Conservation (phyloP, 768 basidiomycete species). For the Pleurotus djamor region DNA sequence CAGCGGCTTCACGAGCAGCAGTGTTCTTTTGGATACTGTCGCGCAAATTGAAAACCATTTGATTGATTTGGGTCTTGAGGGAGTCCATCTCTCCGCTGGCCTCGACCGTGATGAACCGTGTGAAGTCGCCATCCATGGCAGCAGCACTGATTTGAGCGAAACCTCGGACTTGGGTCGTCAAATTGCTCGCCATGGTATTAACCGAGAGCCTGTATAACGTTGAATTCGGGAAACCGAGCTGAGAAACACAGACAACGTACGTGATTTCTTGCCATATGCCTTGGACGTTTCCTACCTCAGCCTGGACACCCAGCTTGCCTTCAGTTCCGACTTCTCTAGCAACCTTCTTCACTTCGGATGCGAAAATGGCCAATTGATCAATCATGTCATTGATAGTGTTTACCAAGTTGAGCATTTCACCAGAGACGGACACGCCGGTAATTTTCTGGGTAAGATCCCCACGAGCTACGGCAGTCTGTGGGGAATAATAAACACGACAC, state of each 20-base stretch:
- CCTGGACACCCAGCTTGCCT: constrained; percentile 97
- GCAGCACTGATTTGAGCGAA: constrained; percentile 99
- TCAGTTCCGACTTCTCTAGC: constrained; percentile 98
- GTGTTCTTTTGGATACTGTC: constrained; percentile 99
- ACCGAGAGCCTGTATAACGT: constrained; percentile 70
- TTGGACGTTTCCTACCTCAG: constrained; percentile 94
- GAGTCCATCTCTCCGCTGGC: constrained; percentile 99
- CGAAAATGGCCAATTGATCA: constrained; percentile 56
- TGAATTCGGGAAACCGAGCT: neutral
- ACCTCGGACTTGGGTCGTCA: constrained; percentile 98
- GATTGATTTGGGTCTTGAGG: constrained; percentile 97
- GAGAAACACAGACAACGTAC: constrained; percentile 44
- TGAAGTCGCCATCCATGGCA: constrained; percentile 98
- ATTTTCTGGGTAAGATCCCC: constrained; percentile 96
- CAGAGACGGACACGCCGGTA: constrained; percentile 86
- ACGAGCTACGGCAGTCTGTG: constrained; percentile 80
- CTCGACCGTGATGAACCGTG: constrained; percentile 98
- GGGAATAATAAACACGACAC: neutral
- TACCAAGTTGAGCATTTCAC: constrained; percentile 94
- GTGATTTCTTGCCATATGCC: constrained; percentile 99
- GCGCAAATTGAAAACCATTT: constrained; percentile 97
- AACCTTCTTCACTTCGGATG: constrained; percentile 82
- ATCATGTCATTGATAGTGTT: constrained; percentile 95
- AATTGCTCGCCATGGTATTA: constrained; percentile 95
- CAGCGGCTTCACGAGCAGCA: constrained; percentile 94